Evolutionary conservation across 352 stramenopile species (phyloP).

Genomic region (Plasmopara viticola): DNA sequence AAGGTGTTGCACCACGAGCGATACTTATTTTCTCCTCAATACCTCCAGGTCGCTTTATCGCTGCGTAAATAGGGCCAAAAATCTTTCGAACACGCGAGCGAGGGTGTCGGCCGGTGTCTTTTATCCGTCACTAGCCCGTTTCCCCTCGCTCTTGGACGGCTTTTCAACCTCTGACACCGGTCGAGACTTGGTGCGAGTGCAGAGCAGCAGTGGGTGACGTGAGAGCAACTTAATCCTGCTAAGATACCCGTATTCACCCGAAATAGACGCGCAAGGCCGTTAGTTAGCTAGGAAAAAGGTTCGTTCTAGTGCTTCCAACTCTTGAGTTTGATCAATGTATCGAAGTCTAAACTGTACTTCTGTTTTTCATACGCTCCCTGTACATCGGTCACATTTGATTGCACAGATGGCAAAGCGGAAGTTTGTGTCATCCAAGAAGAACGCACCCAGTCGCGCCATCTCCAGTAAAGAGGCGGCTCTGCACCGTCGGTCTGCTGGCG

Average conservation of each 20-base stretch:
- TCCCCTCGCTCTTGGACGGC: constrained; percentile 5
- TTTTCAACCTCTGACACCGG: background rate
- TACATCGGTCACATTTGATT: constrained; percentile 1
- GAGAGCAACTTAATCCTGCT: constrained; percentile 1
- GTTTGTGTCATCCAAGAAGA: constrained; percentile 86
- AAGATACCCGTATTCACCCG: constrained; percentile 4
- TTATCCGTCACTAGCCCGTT: constrained; percentile 11
- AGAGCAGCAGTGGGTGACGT: constrained; percentile 2
- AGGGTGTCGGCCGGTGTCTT: constrained; percentile 6
- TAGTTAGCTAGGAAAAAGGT: constrained; percentile 25
- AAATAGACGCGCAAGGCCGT: constrained; percentile 19
- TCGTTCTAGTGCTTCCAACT: constrained; percentile 5
- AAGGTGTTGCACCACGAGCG: background rate
- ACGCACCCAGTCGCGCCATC: constrained; percentile 65
- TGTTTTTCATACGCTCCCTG: constrained; percentile 3
- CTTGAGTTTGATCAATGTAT: background rate
- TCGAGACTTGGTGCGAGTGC: constrained; percentile 3
- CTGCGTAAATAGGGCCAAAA: constrained; percentile 1
- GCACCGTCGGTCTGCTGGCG: constrained; percentile 32
- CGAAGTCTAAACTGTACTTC: constrained; percentile 2
- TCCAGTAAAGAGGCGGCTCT: constrained; percentile 82
- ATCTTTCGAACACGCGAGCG: background rate
- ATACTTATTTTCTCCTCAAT: background rate
- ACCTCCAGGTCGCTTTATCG: background rate
- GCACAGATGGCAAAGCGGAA: constrained; percentile 70